A percentile compares a stretch with the other conserved stretches of the same genome.
These are phyloP conservation scores for Aschersonia sp. DNA, from an alignment of 2,329 filamentous ascomycete genomes.

Conservation along the genomic window DNA sequence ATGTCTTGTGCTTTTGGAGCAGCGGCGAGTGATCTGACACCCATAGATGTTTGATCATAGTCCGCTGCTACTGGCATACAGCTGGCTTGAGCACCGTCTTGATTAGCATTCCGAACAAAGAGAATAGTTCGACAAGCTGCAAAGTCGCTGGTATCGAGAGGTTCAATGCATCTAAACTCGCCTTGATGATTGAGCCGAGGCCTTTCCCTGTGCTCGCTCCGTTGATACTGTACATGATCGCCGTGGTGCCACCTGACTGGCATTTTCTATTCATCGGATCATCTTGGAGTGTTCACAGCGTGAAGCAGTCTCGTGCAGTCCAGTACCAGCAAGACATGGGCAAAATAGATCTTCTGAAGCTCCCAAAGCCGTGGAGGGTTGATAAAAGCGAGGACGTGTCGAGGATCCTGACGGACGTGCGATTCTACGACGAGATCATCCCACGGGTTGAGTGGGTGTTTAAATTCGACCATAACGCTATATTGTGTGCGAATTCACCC, in stretches of 20 bases:
- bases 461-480: constrained; percentile 40
- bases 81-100: background rate
- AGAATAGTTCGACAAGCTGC: background rate
- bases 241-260: constrained; percentile 39
- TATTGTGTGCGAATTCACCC: constrained; percentile 39
- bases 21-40: too few species aligned
- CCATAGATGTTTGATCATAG: background rate
- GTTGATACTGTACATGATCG: constrained; percentile 35
- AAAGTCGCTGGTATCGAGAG: constrained; percentile 15
- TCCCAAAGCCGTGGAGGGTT: constrained; percentile 33
- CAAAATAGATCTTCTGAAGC: constrained; percentile 34
- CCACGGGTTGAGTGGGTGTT: constrained; percentile 38
- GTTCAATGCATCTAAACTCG: constrained; percentile 35
- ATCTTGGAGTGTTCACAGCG: constrained; percentile 27
- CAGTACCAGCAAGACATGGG: constrained; percentile 33
- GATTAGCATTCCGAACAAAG: background rate
- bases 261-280: constrained; percentile 38
- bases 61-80: background rate
- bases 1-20: background rate
- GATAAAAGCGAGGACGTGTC: constrained; percentile 31
- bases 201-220: constrained; percentile 32
- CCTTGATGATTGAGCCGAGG: constrained; percentile 35
- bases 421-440: constrained; percentile 38
- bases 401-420: constrained; percentile 31
- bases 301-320: constrained; percentile 29